Evolutionary conservation across 108 stramenopile species (phyloP), one percentile per base, ranked within the genome.

Genomic region (Nitzschia sp.): DNA sequence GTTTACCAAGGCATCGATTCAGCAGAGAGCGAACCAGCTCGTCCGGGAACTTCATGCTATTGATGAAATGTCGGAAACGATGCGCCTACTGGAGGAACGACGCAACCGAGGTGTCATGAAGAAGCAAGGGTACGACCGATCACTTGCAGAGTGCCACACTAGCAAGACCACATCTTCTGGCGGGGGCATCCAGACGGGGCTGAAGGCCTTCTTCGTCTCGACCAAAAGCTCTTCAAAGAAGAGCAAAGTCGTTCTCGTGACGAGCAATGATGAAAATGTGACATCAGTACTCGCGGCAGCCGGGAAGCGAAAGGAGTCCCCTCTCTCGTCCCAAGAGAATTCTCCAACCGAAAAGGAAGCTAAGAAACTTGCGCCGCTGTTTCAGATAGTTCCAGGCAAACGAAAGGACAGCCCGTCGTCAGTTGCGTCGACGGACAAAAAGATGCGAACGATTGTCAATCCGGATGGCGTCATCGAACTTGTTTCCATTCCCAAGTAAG

Each of bases 1-100:
- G 33, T 68, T 91, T 57, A 84, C 81, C 28, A 81, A 82, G 36
- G 53, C 83, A 2, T 46, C 75, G 3, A 81, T 81, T 27, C 90
- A 91, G 66, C 54, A 59, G 11, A 68, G 76, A 31, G 76, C 84
- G 64, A 91, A 91, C 59, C 81, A 86, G 46, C 62, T 91, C 33
- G 80, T 86, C 23, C 82, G 90, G 29, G 90, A 91, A 64, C 70
- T 91, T 1, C 83, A 88, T 53, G 63, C 59, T 6, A 62, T 84
- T 51, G 90, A 88, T 25, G 85, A 85, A 34, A 64, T 62, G 1
- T 73, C 82, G 46, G 83, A 78, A 59, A 74, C 63, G 48, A 45
- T 75, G 32, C 67, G 56, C 18, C 28, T 80, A 38, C 38, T 80
- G 4, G 61, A 68, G 19, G 59, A 80, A 45, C 77, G 77, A 1